Evolutionary conservation across 202 grass and related monocot species (phyloP), one percentile per base, ranked within the genome.

Genomic region (Setaria italica): DNA sequence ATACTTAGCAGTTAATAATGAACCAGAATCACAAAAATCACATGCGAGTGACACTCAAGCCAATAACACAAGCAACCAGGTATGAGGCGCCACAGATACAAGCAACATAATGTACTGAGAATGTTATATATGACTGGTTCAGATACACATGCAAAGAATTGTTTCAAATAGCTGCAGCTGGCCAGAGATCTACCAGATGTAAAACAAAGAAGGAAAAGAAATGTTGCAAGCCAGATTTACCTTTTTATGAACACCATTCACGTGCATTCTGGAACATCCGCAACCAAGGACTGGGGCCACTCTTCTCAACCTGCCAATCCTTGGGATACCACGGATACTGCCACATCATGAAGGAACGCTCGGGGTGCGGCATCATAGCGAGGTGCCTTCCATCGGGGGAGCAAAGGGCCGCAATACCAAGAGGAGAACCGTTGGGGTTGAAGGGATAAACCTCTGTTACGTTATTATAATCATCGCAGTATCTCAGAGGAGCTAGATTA

Each of bases 301-400:
- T 86, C 88, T 87, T 88, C 35, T 97, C 89, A 84, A 92, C 80
- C 57, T 82, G 75, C 94, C 94, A 97, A n/a, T 92, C 85, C 77
- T 93, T 97, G 4, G 91, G 94, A 78, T 92, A 94, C 94, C 92
- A 94, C 45, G 91, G 94, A 82, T 88, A 94, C 63, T 97, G 91
- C 94, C 94, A 92, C 89, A 97, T 97, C 94, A 97, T 94, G 77
- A 94, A 97, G 71, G 79, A 90, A 72, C 91, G 85, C 67, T 97
- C 91, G 0, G 94, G 91, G 69, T 94, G 94, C 5, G 94, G 94
- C 91, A 97, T 94, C 91, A 97, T 88, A 42, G 91, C 91, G 14
- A 97, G 85, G 69, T 94, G 94, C 30, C 94, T 85, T 59, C 94
- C 94, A 90, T 97, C 80, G 5, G 86, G 85, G 33, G 92, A 94